Conservation (phyloP, 495 filamentous ascomycete genomes). For the Aspergillus conjunctus region DNA sequence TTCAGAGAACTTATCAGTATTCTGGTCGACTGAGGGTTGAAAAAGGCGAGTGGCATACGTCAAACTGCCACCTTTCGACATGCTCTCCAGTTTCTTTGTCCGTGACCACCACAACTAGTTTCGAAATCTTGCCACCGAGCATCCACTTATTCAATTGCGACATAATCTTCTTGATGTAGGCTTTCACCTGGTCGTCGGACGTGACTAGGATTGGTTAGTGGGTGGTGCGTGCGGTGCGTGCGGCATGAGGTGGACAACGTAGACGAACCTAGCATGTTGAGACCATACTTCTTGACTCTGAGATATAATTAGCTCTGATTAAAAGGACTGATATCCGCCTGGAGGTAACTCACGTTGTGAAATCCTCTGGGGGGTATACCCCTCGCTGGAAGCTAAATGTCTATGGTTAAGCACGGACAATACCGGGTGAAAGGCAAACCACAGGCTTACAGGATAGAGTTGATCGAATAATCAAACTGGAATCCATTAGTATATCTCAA, state of each 20-base stretch:
- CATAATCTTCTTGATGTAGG: constrained; percentile 99
- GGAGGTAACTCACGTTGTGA: constrained; percentile 70
- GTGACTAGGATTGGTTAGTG: constrained; percentile 58
- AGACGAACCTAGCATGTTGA: constrained; percentile 85
- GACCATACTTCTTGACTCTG: constrained; percentile 97
- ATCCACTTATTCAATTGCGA: constrained; percentile 95
- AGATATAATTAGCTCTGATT: constrained; percentile 6
- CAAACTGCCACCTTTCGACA: constrained; percentile 97
- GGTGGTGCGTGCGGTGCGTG: background rate
- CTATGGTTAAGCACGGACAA: constrained; percentile 16
- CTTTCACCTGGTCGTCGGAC: constrained; percentile 95
- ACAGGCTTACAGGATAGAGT: constrained; percentile 74
- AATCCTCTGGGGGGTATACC: constrained; percentile 97
- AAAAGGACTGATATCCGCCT: background rate
- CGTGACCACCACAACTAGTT: constrained; percentile 93
- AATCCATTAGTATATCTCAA: constrained; percentile 24
- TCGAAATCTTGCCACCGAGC: constrained; percentile 91
- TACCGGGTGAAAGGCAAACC: background rate
- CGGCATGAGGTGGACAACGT: background rate
- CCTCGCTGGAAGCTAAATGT: constrained; percentile 80
- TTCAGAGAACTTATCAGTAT: constrained; percentile 26
- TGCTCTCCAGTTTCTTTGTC: constrained; percentile 95
- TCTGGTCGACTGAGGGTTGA: background rate
- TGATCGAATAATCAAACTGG: constrained; percentile 95
- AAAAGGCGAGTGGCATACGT: constrained; percentile 54